Evolutionary conservation across 169 alveolate genomes (phyloP).

Genomic region (Theileria annulata): DNA sequence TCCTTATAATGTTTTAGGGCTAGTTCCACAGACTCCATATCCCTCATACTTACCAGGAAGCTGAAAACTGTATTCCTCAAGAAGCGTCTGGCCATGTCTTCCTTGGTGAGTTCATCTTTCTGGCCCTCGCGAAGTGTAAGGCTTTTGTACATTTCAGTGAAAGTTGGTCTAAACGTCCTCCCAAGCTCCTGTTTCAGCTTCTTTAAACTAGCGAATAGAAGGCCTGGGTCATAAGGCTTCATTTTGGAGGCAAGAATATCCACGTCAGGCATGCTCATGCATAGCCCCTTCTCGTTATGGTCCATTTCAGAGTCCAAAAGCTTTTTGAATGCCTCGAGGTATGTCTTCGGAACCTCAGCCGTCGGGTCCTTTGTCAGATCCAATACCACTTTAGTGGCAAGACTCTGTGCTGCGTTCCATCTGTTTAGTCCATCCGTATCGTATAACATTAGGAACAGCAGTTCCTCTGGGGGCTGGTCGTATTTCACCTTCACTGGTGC

Average conservation of each 20-base stretch:
- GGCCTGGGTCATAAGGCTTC: slow-evolving; percentile 58
- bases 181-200: slow-evolving; percentile 29
- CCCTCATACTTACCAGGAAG: slow-evolving; percentile 48
- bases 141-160: slow-evolving; percentile 29
- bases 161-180: slow-evolving; percentile 20
- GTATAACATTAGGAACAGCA: slow-evolving; percentile 80
- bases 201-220: slow-evolving; percentile 19
- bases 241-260: slow-evolving; percentile 55
- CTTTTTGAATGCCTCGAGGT: slow-evolving; percentile 28
- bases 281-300: slow-evolving; percentile 61
- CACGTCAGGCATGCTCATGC: slow-evolving; percentile 62
- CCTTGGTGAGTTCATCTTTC: slow-evolving; percentile 52
- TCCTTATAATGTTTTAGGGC: slow-evolving; percentile 40
- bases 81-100: slow-evolving; percentile 58
- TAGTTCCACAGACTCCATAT: slow-evolving; percentile 53
- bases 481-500: slow-evolving; percentile 88
- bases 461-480: slow-evolving; percentile 81
- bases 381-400: slow-evolving; percentile 51
- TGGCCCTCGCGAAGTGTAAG: slow-evolving; percentile 27
- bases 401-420: slow-evolving; percentile 61
- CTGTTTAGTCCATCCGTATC: slow-evolving; percentile 87
- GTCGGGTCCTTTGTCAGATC: slow-evolving; percentile 11
- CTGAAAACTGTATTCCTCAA: slow-evolving; percentile 59
- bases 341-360: slow-evolving; percentile 19
- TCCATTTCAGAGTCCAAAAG: slow-evolving; percentile 39